Base-by-base conservation (phyloP, 345 rosid genomes). In the Brassica cretica region DNA sequence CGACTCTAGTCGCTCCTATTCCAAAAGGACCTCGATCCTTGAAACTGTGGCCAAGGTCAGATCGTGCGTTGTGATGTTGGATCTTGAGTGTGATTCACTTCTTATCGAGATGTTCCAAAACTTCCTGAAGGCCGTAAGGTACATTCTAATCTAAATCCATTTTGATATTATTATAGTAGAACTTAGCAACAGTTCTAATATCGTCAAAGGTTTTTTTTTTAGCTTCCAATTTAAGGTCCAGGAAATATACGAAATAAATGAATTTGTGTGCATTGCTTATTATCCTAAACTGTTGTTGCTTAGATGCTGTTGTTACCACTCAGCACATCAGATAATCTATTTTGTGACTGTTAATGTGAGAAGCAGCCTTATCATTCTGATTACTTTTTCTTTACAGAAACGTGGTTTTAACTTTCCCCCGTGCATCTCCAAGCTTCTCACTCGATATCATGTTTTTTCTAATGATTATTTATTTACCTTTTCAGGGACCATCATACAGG, bases 41-140 rank as follows among this genome's bases (percentile, higher is more conserved):
- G 99, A 96, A 82, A 93, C 99, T 73, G 97, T 93, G 75, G 96
- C 98, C 19, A 93, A 88, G 85, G 99, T 96, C 82, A 84, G 95
- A 70, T 96, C 97, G 2, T 93, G 97, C 65, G 97, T 91, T 19
- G 95, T 93, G 82, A 96, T 96, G 99, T 70, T 96, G 92, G 98
- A 96, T 87, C 93, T 96, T 19, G 99, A 93, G 85, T 96, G 98
- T 49, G 95, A 96, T 81, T 84, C 82, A 37, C 87, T 96, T 75
- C 88, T 96, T 77, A 66, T 85, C 60, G 88, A 93, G 82, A 96
- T 96, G 99, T 96, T 96, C 85, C 92, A 84, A 84, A 90, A 84
- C 83, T 91, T 96, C 84, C 85, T 96, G 14, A 88, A 87, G 82
- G 80, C 88, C 69, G 84, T 95, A 79, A 91, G 99, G 99, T 91